These are phyloP conservation scores for Solanum megistacrolobum DNA, from an alignment of 257 asterid genomes.

Conservation along the genomic window DNA sequence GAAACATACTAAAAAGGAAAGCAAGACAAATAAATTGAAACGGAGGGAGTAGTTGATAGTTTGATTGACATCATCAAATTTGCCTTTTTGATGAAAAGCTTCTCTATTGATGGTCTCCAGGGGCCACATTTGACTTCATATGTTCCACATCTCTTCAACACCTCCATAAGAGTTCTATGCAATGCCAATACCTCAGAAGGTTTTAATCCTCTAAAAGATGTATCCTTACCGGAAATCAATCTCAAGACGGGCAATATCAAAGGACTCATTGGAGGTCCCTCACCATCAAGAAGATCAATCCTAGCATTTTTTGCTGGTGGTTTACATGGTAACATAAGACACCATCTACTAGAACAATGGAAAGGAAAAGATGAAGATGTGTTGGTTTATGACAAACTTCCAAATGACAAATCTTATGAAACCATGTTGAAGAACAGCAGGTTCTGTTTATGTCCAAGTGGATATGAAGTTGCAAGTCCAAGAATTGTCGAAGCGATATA, in stretches of 20 bases:
- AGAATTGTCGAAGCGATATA: slow-evolving; percentile 37
- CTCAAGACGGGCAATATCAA: slow-evolving; percentile 53
- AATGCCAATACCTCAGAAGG: slow-evolving; percentile 87
- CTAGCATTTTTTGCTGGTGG: slow-evolving; percentile 81
- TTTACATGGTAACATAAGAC: slow-evolving; percentile 60
- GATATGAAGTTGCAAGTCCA: slow-evolving; percentile 47
- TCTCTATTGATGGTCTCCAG: slow-evolving; percentile 14
- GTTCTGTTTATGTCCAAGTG: slow-evolving; percentile 38
- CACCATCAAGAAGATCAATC: slow-evolving; percentile 48
- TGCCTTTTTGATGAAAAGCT: neutral
- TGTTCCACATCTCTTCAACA: slow-evolving; percentile 53
- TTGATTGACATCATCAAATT: neutral
- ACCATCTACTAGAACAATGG: slow-evolving; percentile 51
- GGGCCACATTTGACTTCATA: slow-evolving; percentile 54
- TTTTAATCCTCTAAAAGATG: slow-evolving; percentile 66
- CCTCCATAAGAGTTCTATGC: slow-evolving; percentile 68
- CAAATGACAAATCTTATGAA: slow-evolving; percentile 12
- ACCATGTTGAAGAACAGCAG: slow-evolving; percentile 21
- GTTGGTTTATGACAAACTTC: slow-evolving; percentile 20
- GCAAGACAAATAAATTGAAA: neutral
- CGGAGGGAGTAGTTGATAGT: neutral
- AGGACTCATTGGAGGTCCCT: slow-evolving; percentile 63
- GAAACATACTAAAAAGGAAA: neutral
- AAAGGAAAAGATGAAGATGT: slow-evolving; percentile 38
- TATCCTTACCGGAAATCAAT: slow-evolving; percentile 58